phyloP scores from a whole-genome alignment of 2,329 filamentous ascomycete species.

The Paecilomyces fulvus region DNA sequence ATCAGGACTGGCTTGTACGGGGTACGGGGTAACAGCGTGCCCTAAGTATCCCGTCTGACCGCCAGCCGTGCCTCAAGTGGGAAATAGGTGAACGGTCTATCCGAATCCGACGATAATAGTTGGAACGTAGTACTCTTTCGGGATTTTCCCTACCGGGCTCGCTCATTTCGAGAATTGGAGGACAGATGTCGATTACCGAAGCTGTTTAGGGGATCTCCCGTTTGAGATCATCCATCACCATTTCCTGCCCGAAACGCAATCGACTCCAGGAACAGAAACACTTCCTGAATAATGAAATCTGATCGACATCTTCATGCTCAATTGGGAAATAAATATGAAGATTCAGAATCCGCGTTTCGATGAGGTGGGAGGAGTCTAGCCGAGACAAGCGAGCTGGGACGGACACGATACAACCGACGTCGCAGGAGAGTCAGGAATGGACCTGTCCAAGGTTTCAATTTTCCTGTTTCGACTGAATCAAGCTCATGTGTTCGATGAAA shows the following conservation, averaged over 20 bases:
- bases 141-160: neutral
- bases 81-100: neutral
- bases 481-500: neutral
- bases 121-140: neutral
- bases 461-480: neutral
- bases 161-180: neutral
- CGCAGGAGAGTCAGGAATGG: neutral
- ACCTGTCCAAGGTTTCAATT: neutral
- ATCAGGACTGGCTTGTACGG: too few species aligned
- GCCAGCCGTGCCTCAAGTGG: neutral
- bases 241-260: neutral
- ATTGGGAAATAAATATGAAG: neutral
- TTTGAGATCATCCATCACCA: neutral
- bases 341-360: neutral
- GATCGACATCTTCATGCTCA: neutral
- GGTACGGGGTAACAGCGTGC: too few species aligned
- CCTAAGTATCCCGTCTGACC: too few species aligned
- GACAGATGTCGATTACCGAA: neutral
- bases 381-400: neutral
- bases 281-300: neutral
- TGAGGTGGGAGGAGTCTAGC: neutral
- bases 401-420: neutral
- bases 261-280: neutral
- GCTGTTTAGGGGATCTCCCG: neutral
- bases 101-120: neutral